Evolutionary conservation across 768 basidiomycete species (phyloP), one percentile per base, ranked within the genome.

Genomic region (Mycena vulgaris): DNA sequence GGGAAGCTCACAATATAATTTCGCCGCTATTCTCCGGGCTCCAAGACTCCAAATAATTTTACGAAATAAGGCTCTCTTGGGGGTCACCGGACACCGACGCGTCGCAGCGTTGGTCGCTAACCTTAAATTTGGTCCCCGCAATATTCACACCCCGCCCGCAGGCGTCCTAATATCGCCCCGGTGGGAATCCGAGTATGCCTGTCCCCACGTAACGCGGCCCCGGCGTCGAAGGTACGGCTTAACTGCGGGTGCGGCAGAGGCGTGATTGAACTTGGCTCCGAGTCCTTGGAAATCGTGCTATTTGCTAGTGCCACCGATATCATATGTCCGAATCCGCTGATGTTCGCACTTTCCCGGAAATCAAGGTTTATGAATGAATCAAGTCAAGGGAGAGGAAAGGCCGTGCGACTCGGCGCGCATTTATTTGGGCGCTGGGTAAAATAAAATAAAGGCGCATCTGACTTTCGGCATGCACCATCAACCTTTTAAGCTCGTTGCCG

Each of bases 131-230:
- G n/a, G n/a, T 45, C 13, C 21, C 6, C 17, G 21, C 16, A 45
- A 21, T 21, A 27, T 39, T 39, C n/a, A 27, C 19, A 39, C 17
- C 30, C 25, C 5, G 25, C 11, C 19, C 45, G 45, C 45, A 47
- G 30, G 16, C 14, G 42, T 9, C 59, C 27, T 5, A 48, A 48
- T 35, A 19, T 52, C 19, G 25, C n/a, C 28, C 45, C 31, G 23
- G 45, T 61, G 59, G 59, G 58, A 47, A 45, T 31, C 58, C 42
- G 30, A 59, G 58, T 59, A 19, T 47, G 23, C 23, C 25, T 49
- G 13, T 49, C n/a, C 19, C 21, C 21, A n/a, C 19, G 42, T 21
- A 45, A n/a, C 5, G 47, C 47, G 47, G 25, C 25, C 5, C 59
- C 59, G 10, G 30, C 59, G 45, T 27, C 47, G 47, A 61, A 49